Evolutionary conservation across 1,139 yeast species (phyloP).

Genomic region (Arxiozyma telluris): DNA sequence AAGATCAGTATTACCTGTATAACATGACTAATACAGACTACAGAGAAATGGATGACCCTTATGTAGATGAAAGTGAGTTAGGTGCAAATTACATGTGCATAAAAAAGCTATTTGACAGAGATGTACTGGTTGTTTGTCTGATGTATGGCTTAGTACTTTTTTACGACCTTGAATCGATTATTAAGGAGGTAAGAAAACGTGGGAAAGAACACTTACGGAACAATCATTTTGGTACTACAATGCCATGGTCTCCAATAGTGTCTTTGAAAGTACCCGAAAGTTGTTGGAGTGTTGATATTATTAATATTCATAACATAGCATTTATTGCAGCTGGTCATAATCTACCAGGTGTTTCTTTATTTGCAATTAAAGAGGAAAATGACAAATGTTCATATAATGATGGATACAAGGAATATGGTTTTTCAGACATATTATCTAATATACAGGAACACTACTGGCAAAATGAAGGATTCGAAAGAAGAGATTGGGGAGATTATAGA

Average conservation of each 20-base stretch:
- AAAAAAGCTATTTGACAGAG: constrained; percentile 9
- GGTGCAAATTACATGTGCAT: constrained; percentile 13
- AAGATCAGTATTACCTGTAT: background rate
- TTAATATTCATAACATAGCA: constrained; percentile 5
- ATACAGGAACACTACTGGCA: background rate
- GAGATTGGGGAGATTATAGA: background rate
- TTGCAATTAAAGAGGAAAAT: constrained; percentile 7
- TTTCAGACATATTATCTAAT: background rate
- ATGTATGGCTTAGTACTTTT: constrained; percentile 11
- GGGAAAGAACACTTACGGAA: background rate
- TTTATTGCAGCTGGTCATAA: constrained; percentile 22
- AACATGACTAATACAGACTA: background rate
- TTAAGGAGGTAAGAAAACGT: background rate
- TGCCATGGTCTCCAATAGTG: background rate
- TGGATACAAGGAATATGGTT: background rate
- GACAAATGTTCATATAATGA: background rate
- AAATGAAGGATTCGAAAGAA: too few relatives aligned
- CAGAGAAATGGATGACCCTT: background rate
- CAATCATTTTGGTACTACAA: background rate
- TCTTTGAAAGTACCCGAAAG: constrained; percentile 11
- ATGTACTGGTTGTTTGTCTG: constrained; percentile 15
- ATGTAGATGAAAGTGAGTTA: background rate
- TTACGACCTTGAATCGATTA: background rate
- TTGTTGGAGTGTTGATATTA: constrained; percentile 23
- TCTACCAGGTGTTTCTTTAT: constrained; percentile 18